Conservation (phyloP, 169 alveolate species). For the Cyclospora cayetanensis region DNA sequence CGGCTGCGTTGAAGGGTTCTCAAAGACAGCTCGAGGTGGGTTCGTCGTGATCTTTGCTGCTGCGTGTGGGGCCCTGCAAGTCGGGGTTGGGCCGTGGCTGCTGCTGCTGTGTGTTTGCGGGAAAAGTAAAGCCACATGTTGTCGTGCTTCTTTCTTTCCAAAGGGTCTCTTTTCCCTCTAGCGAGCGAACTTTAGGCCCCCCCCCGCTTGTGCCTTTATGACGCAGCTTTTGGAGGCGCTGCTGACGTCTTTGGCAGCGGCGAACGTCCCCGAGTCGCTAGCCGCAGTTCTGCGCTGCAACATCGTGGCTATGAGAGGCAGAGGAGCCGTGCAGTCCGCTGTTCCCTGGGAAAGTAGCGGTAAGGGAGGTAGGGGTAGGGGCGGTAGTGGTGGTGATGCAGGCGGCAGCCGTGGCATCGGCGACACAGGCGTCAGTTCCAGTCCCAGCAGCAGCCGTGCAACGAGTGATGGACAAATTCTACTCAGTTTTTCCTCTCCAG, state of each 20-base stretch:
- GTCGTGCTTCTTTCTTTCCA: too few relatives aligned
- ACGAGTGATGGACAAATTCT: neutral
- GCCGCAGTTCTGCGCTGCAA: conserved; percentile 47
- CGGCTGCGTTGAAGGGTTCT: conserved; percentile 7
- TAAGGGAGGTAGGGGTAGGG: neutral
- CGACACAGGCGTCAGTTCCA: too few relatives aligned
- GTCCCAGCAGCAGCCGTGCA: conserved; percentile 32
- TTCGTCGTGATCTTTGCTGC: neutral
- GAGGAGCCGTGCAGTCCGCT: conserved; percentile 1
- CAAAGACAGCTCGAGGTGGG: conserved; percentile 38
- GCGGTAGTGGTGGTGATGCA: too few relatives aligned
- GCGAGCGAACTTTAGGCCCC: too few relatives aligned
- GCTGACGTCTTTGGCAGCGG: conserved; percentile 45
- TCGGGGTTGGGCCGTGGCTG: too few relatives aligned
- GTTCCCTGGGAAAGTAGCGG: conserved; percentile 40
- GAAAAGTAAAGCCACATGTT: too few relatives aligned
- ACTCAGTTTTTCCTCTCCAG: conserved; percentile 15
- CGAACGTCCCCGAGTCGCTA: conserved; percentile 16
- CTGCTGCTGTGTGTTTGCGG: too few relatives aligned
- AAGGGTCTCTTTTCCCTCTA: too few relatives aligned
- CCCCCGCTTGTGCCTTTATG: neutral
- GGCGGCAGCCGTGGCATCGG: neutral
- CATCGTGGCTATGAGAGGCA: neutral
- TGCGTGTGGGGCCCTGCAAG: too few relatives aligned
- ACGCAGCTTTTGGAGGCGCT: conserved; percentile 46